These are phyloP conservation scores for Sordariomycetes sp. DNA, from an alignment of 2,329 filamentous ascomycete species.

Conservation along the genomic window DNA sequence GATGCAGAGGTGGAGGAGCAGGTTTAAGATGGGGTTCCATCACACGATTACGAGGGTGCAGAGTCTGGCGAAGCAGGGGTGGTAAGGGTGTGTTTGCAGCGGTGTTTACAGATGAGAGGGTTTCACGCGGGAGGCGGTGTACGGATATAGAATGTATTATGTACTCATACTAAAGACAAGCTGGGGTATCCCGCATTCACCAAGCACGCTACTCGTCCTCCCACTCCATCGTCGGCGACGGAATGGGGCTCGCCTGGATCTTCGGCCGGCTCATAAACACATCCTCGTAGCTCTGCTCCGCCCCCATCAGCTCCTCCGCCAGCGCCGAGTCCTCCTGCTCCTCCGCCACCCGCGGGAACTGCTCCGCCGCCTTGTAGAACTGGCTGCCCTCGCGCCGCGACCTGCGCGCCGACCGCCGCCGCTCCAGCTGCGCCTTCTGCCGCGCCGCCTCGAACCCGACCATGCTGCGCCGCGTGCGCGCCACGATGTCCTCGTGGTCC, in stretches of 20 bases:
- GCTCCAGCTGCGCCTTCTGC: constrained; percentile 49
- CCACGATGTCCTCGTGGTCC: constrained; percentile 37
- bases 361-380: background rate
- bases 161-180: background rate
- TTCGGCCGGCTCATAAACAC: constrained; percentile 79
- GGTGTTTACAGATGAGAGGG: constrained; percentile 3
- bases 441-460: constrained; percentile 48
- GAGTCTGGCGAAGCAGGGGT: constrained; percentile 66
- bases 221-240: constrained; percentile 32
- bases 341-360: constrained; percentile 27
- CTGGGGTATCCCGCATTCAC: background rate
- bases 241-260: constrained; percentile 63
- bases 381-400: constrained; percentile 11
- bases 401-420: constrained; percentile 38
- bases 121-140: constrained; percentile 1
- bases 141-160: constrained; percentile 1
- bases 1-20: constrained; percentile 56
- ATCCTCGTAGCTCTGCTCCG: constrained; percentile 64
- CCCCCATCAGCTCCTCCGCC: constrained; percentile 56
- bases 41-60: constrained; percentile 52
- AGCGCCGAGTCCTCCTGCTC: constrained; percentile 35
- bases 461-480: constrained; percentile 52
- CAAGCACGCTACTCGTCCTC: constrained; percentile 7
- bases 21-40: constrained; percentile 61
- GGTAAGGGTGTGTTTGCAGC: constrained; percentile 35